Evolutionary conservation across 225 moss, liverwort and hornwort genomes (phyloP).

Genomic region (Pleurozium schreberi): DNA sequence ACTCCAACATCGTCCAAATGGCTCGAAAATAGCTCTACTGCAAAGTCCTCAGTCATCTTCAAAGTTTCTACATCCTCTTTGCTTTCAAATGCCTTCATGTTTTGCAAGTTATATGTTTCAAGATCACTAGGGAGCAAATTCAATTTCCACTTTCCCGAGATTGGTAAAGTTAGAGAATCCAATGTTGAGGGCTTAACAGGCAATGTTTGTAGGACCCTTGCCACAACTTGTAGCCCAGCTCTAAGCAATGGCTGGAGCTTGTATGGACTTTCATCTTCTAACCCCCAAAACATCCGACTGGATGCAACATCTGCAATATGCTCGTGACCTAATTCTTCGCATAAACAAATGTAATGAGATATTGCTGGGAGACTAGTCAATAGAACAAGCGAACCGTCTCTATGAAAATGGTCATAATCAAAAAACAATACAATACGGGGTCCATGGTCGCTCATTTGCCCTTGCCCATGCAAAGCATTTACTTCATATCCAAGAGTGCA

Average conservation of each 20-base stretch:
- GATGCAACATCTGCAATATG: background rate
- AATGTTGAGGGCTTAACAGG: background rate
- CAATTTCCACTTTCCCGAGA: background rate
- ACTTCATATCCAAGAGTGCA: background rate
- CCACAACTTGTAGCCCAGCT: rapidly evolving
- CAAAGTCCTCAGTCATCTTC: rapidly evolving
- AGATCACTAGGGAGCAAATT: background rate
- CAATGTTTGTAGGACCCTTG: background rate
- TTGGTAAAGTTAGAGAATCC: background rate
- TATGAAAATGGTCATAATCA: too few species aligned
- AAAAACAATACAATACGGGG: background rate
- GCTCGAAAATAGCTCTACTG: rapidly evolving
- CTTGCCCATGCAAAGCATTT: background rate
- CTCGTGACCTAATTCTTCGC: background rate
- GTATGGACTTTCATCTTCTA: rapidly evolving
- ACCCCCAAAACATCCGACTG: rapidly evolving
- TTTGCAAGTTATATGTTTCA: background rate
- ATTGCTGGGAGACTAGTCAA: rapidly evolving
- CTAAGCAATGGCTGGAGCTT: background rate
- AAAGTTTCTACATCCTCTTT: background rate
- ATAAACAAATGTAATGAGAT: background rate
- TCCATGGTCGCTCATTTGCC: rapidly evolving
- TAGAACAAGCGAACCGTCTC: rapidly evolving
- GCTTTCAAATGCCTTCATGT: rapidly evolving
- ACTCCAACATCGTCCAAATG: rapidly evolving